Evolutionary conservation across 176 grass and related monocot species (phyloP).

Genomic region (Sorghum bicolor): Sorghum_bicolor_NCBIv3 NC_012870.2:7914501-7915000

Average conservation of each 20-base stretch:
- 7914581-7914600: not conserved
- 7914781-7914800: slow-evolving; percentile 90
- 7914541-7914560: slow-evolving; percentile 4
- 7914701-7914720: not conserved
- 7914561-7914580: not conserved
- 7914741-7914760: slow-evolving; percentile 98
- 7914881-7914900: slow-evolving; percentile 9
- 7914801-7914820: slow-evolving; percentile 94
- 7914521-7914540: not conserved
- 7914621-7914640: not conserved
- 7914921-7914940: slow-evolving; percentile 15
- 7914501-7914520: not conserved
- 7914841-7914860: slow-evolving; percentile 29
- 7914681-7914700: not conserved
- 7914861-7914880: not conserved
- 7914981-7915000: not conserved
- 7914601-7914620: slow-evolving; percentile 9
- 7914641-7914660: not conserved
- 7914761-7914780: slow-evolving; percentile 99
- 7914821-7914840: slow-evolving; percentile 99
- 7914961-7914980: not conserved
- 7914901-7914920: not conserved
- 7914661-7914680: not conserved
- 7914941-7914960: not conserved
- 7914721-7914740: slow-evolving; percentile 55